Percentiles rank a stretch among this genome's conserved stretches.
Evolutionary conservation across 164 flowering plant genomes (phyloP).

Genomic region (Kalanchoe fedtschenkoi): DNA sequence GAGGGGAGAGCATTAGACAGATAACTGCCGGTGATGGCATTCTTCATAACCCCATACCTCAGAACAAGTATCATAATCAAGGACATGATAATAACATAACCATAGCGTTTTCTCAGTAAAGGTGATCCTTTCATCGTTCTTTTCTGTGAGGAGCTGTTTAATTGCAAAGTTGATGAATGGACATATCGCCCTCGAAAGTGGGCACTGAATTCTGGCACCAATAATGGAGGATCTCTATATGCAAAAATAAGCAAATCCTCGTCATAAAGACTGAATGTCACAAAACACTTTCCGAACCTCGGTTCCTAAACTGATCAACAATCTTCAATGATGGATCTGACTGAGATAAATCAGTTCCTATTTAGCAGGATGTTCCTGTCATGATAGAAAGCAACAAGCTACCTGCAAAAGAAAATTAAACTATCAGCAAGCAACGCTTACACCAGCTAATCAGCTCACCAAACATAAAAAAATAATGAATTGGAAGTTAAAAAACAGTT

Average conservation of each 20-base stretch:
- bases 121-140: slow-evolving; percentile 7
- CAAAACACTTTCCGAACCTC: background rate
- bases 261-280: background rate
- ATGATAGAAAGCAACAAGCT: slow-evolving; percentile 1
- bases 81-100: slow-evolving; percentile 45
- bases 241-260: background rate
- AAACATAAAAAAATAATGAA: background rate
- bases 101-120: slow-evolving; percentile 74
- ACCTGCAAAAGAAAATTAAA: background rate
- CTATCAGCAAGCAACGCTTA: background rate
- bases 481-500: background rate
- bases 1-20: slow-evolving; percentile 21
- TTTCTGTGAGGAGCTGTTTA: background rate
- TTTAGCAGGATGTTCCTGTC: background rate
- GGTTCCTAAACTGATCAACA: background rate
- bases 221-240: background rate
- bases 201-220: background rate
- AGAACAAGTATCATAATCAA: slow-evolving; percentile 57
- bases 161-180: background rate
- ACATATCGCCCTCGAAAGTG: background rate
- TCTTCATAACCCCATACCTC: slow-evolving; percentile 48
- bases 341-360: too few relatives aligned
- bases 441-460: background rate
- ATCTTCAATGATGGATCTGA: too few relatives aligned
- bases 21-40: slow-evolving; percentile 35